Evolutionary conservation across 768 basidiomycete genomes (phyloP).

Genomic region (Crepidotus variabilis): DNA sequence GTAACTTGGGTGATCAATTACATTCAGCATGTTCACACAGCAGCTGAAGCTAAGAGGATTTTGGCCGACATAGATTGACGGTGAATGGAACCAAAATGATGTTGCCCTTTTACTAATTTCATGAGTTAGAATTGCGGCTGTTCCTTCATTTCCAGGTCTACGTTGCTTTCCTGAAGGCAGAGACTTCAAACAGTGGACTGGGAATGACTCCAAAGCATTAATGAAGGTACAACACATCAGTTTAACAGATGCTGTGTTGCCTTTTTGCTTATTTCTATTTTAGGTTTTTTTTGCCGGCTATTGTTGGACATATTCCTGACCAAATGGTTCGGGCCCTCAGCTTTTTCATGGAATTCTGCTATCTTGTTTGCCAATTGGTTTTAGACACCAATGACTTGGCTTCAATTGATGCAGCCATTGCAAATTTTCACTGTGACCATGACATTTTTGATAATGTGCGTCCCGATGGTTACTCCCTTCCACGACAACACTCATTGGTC

Average conservation of each 20-base stretch:
- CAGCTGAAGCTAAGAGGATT: not conserved
- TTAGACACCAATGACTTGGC: slow-evolving; percentile 12
- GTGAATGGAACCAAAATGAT: not conserved
- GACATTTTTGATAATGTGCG: slow-evolving; percentile 20
- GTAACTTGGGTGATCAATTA: slow-evolving; percentile 4
- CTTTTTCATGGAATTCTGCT: slow-evolving; percentile 32
- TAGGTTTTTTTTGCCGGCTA: slow-evolving; percentile 24
- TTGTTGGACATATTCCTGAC: slow-evolving; percentile 12
- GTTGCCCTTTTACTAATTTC: not conserved
- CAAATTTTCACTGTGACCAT: slow-evolving; percentile 25
- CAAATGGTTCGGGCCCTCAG: slow-evolving; percentile 16
- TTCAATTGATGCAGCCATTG: slow-evolving; percentile 15
- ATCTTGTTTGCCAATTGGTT: slow-evolving; percentile 22
- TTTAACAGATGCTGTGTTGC: no score
- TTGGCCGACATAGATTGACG: slow-evolving; percentile 5
- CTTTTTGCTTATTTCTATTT: not conserved
- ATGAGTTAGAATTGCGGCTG: slow-evolving; percentile 4
- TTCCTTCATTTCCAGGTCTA: slow-evolving; percentile 7
- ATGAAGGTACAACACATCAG: slow-evolving; percentile 7
- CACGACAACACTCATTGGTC: slow-evolving; percentile 20
- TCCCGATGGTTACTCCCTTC: slow-evolving; percentile 12
- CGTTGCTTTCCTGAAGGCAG: slow-evolving; percentile 6
- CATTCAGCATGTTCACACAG: not conserved
- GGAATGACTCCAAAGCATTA: slow-evolving; percentile 5
- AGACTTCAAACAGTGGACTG: slow-evolving; percentile 9